Conservation (phyloP, 2,329 filamentous ascomycete species). For the Tolypocladium nubicola region DNA sequence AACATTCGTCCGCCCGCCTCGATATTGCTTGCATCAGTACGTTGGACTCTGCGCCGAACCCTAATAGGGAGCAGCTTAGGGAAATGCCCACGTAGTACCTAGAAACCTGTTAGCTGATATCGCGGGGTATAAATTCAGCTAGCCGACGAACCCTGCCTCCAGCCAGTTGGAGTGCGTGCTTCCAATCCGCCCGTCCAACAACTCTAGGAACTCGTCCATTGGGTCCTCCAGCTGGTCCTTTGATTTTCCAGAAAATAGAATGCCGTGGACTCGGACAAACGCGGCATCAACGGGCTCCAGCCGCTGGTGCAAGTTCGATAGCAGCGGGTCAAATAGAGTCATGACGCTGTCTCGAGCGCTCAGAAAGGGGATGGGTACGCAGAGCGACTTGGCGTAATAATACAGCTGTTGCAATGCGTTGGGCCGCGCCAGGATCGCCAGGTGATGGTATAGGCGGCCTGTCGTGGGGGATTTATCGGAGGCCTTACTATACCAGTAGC, state of each 20-base stretch:
- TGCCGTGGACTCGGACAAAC: constrained; percentile 54
- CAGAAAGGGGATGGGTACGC: constrained; percentile 54
- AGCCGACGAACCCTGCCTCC: constrained; percentile 28
- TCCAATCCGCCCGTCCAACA: constrained; percentile 48
- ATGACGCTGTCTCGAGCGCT: constrained; percentile 61
- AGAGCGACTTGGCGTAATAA: constrained; percentile 61
- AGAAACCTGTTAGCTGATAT: constrained; percentile 1
- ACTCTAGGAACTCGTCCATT: constrained; percentile 36
- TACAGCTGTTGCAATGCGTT: constrained; percentile 62
- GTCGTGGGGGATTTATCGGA: constrained; percentile 65
- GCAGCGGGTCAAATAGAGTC: constrained; percentile 54
- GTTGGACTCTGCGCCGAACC: constrained; percentile 30
- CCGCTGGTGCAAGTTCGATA: constrained; percentile 24
- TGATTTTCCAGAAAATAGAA: constrained; percentile 46
- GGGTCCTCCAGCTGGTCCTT: constrained; percentile 34
- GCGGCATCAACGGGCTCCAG: constrained; percentile 37
- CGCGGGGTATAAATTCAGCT: neutral
- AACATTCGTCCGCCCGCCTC: constrained; percentile 13
- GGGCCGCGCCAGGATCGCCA: constrained; percentile 67
- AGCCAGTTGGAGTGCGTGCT: constrained; percentile 38
- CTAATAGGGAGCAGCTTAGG: constrained; percentile 19
- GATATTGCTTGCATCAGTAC: constrained; percentile 30
- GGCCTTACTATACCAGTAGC: constrained; percentile 77
- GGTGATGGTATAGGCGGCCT: constrained; percentile 77
- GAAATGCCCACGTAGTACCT: constrained; percentile 23